Evolutionary conservation across 2,329 filamentous ascomycete genomes (phyloP), one percentile per base, ranked within the genome.

Genomic region (Xylariaceae sp.): DNA sequence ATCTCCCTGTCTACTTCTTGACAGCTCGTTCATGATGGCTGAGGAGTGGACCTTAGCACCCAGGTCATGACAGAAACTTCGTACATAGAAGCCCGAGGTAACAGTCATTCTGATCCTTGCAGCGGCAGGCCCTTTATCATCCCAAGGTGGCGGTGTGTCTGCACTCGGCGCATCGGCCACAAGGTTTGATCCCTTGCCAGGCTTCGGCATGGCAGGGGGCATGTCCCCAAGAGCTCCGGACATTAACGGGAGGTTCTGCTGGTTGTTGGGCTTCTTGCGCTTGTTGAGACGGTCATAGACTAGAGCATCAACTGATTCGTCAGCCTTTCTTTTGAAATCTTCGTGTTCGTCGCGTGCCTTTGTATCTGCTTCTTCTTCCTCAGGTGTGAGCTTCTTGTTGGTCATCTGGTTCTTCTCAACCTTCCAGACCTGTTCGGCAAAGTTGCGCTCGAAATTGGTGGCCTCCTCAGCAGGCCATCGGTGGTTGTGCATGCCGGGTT

Each of bases 81-180:
- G 86, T 12, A 98, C 91, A 66, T 98, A 98, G 74, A 96, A 98
- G 32, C 93, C 93, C 0, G 90, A 95, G 2, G 90, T 90, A 41
- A 96, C 92, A 1, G 88, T 95, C 80, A 98, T 89, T 46, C 86
- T 83, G 48, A 98, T 81, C 61, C 81, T 85, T 39, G 81, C 87
- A 1, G 92, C 93, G 1, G 92, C 82, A 1, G 89, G 82, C 0
- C 77, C 80, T 59, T 82, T 71, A 63, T 74, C 79, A 32, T 69
- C 72, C 79, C 79, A 82, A 0, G 78, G 77, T 6, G 75, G 72
- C 5, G 77, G 75, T 1, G 73, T 69, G 59, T 72, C 64, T 21
- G 71, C 61, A 36, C 68, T 67, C 0, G 74, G 70, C 1, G 72
- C 58, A 5, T 73, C 66, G 8, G 76, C 74, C 11, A 82, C 69